Conservation (phyloP, 768 basidiomycete genomes). For the Suillus paluster region DNA sequence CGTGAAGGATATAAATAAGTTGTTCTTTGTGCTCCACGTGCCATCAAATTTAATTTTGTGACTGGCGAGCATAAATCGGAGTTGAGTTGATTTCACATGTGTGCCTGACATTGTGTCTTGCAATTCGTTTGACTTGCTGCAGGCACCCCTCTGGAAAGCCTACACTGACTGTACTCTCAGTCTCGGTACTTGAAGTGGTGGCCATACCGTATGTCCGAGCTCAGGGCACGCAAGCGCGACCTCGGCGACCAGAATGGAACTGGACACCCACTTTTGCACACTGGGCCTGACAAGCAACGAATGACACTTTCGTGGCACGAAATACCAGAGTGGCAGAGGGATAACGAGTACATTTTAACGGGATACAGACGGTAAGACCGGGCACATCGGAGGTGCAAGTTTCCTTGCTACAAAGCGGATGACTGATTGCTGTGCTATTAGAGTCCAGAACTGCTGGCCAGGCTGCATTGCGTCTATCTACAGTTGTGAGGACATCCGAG, state of each 20-base stretch:
- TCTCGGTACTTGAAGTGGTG: neutral
- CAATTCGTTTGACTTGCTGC: neutral
- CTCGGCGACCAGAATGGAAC: constrained; percentile 13
- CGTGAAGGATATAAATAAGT: neutral
- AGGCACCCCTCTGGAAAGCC: neutral
- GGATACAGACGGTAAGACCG: constrained; percentile 69
- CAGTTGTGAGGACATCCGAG: constrained; percentile 55
- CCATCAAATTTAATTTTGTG: neutral
- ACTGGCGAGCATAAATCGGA: neutral
- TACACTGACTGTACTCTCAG: neutral
- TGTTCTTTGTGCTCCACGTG: neutral
- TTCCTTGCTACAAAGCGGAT: constrained; percentile 11
- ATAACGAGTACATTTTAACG: constrained; percentile 72
- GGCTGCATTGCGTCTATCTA: constrained; percentile 68
- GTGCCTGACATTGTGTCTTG: neutral
- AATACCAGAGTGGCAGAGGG: constrained; percentile 69
- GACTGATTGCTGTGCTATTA: constrained; percentile 27
- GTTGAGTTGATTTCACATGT: neutral
- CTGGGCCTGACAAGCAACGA: constrained; percentile 5
- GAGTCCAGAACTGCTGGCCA: constrained; percentile 62
- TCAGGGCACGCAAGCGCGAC: constrained; percentile 2
- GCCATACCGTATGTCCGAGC: neutral
- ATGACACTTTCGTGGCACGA: constrained; percentile 56
- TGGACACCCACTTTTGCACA: constrained; percentile 1
- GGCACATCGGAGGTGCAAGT: constrained; percentile 7